Conservation (phyloP, 2,329 filamentous ascomycete genomes). For the Dactylonectria estremocensis region DNA sequence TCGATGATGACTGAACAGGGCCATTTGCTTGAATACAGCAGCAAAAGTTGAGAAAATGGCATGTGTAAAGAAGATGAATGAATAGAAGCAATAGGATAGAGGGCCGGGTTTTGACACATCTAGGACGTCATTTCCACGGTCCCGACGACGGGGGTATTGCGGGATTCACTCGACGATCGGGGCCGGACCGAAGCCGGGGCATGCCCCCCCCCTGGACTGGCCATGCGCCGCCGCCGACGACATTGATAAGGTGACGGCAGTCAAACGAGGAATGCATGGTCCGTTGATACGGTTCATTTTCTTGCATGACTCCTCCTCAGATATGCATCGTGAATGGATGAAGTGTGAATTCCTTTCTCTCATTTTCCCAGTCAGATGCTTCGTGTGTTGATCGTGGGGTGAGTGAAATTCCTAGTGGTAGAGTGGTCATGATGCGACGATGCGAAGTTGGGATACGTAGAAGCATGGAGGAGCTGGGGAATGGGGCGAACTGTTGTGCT, state of each 20-base stretch:
- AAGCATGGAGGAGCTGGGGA: slow-evolving; percentile 3
- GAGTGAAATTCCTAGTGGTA: background rate
- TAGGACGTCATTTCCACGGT: background rate
- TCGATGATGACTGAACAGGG: too few species aligned
- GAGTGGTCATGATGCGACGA: background rate
- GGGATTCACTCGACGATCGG: slow-evolving; percentile 14
- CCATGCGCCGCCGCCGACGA: slow-evolving; percentile 7
- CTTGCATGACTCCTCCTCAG: background rate
- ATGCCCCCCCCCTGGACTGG: slow-evolving; percentile 5
- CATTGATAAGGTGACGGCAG: background rate
- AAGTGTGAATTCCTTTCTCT: background rate
- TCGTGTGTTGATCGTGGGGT: background rate
- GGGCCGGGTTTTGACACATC: background rate
- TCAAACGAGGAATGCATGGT: background rate
- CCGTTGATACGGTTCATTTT: background rate
- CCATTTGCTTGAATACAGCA: too few species aligned
- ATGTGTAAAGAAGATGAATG: too few species aligned
- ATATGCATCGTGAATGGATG: background rate
- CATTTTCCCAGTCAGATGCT: background rate
- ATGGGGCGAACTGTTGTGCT: slow-evolving; percentile 27
- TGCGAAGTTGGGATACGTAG: background rate
- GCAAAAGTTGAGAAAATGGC: too few species aligned
- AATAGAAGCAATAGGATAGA: too few species aligned
- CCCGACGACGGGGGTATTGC: background rate
- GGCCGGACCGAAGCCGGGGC: slow-evolving; percentile 25